phyloP scores from a whole-genome alignment of 2,329 filamentous ascomycete species.

The Fusarium guadeloupense region DNA sequence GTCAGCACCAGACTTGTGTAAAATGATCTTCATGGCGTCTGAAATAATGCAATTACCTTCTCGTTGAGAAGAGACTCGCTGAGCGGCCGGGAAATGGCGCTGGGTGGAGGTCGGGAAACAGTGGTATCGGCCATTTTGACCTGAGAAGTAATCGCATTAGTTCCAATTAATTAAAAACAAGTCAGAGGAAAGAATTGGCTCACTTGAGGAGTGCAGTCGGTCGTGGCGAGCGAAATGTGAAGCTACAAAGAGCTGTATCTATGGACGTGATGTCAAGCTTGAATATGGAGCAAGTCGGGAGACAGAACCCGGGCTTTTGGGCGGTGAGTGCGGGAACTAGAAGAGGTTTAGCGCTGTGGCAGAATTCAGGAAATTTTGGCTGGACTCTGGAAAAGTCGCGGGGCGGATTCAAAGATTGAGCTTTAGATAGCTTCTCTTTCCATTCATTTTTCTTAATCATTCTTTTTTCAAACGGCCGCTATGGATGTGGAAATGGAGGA shows the following conservation, averaged over 20 bases:
- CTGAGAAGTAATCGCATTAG: constrained; percentile 32
- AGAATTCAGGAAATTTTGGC: constrained; percentile 59
- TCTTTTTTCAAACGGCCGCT: constrained; percentile 5
- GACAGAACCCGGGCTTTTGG: constrained; percentile 51
- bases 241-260: constrained; percentile 46
- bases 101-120: constrained; percentile 60
- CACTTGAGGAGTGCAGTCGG: constrained; percentile 37
- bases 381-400: constrained; percentile 38
- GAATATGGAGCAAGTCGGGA: constrained; percentile 49
- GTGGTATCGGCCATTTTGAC: constrained; percentile 64
- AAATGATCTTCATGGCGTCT: not conserved
- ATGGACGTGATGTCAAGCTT: constrained; percentile 49
- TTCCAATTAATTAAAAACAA: constrained; percentile 13
- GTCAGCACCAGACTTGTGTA: constrained; percentile 30
- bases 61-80: constrained; percentile 98
- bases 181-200: constrained; percentile 31
- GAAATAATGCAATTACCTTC: constrained; percentile 75
- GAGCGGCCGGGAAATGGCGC: constrained; percentile 81
- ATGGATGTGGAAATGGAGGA: constrained; percentile 41
- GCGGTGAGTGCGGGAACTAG: constrained; percentile 52
- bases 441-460: constrained; percentile 13
- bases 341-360: constrained; percentile 47
- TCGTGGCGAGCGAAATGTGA: constrained; percentile 35
- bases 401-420: constrained; percentile 35
- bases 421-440: constrained; percentile 28